Base-by-base conservation (phyloP, 208 protist species). In the Naegleria lovaniensis region DNA sequence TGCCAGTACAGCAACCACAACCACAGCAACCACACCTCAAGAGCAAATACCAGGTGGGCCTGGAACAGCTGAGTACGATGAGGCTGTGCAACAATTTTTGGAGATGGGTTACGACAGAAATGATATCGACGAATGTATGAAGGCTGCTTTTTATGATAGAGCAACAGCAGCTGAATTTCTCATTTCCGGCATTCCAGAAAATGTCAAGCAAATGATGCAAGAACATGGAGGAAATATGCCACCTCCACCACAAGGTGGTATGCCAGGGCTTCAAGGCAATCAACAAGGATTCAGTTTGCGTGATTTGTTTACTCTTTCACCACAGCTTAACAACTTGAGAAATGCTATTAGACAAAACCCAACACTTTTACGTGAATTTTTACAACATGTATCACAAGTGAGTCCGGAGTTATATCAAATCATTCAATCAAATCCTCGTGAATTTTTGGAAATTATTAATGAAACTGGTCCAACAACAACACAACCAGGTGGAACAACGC, bases 71-170 rank as follows among this genome's bases (percentile, higher is more conserved):
- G 39, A 67, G 48, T 75, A 79, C 16, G 40, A 75, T 11, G 39
- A 33, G 25, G 9, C 36, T 19, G 51, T 91, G 0, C 33, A 83
- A 52, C 52, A 85, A 83, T 88, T 91, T 15, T 55, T 87, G 22
- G 83, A 87, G 33, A 91, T 91, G 90, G 90, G 90, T 25, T 91
- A 83, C 36, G 90, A 91, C 25, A 59, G 40, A 83, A 16, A 33
- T 75, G 5, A 89, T 39, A 79, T 84, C 36, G 83, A 75, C 16
- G 36, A 41, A 13, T 75, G 55, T 55, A 51, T 91, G 90, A 59
- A 51, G 33, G 90, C 90, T 83, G 36, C 59, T 9, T 91, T 85
- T 25, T 33, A 85, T n/a, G 76, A 91, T 51, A 67, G 22, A 79
- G n/a, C 7, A 0, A 16, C 25, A 36, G 90, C 90, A 25, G 90